A percentile compares a stretch with the other conserved stretches of the same genome.
phyloP scores from a whole-genome alignment of 495 filamentous ascomycete genomes.

The Xylaria curta region DNA sequence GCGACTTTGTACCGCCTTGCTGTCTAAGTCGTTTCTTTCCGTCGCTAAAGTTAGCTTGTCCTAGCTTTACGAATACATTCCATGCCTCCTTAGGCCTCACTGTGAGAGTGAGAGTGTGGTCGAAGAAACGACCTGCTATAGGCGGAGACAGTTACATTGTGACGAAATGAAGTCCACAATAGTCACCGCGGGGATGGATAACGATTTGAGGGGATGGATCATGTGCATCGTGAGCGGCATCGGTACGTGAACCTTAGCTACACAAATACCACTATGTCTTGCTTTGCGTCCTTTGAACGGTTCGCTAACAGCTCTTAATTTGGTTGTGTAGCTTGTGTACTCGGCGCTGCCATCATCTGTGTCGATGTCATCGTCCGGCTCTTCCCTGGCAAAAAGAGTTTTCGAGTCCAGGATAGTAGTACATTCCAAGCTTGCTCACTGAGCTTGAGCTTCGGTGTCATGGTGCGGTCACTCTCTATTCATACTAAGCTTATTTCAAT shows the following conservation, averaged over 20 bases:
- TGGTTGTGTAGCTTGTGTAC: conserved; percentile 68
- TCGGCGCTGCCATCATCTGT: conserved; percentile 85
- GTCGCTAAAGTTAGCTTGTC: neutral
- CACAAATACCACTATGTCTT: conserved; percentile 18
- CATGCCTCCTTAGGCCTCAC: conserved; percentile 31
- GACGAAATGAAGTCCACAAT: conserved; percentile 36
- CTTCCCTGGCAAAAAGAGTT: conserved; percentile 73
- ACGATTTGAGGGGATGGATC: conserved; percentile 93
- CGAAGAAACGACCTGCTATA: conserved; percentile 25
- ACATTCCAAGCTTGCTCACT: conserved; percentile 85
- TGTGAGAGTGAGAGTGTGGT: conserved; percentile 10
- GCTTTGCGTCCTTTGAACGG: neutral
- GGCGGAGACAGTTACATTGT: conserved; percentile 28
- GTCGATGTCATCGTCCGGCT: conserved; percentile 77
- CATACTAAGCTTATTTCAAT: conserved; percentile 19
- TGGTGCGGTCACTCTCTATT: conserved; percentile 64
- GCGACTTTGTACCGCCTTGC: neutral
- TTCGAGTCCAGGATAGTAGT: conserved; percentile 88
- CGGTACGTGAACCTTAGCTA: conserved; percentile 50
- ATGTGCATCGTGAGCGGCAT: conserved; percentile 86
- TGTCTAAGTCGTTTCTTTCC: neutral
- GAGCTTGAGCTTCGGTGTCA: conserved; percentile 95
- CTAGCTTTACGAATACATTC: neutral
- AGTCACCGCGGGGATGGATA: conserved; percentile 59
- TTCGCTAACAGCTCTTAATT: conserved; percentile 22